These are phyloP conservation scores for Suillus placidus DNA, from an alignment of 768 basidiomycete genomes.

Conservation along the genomic window DNA sequence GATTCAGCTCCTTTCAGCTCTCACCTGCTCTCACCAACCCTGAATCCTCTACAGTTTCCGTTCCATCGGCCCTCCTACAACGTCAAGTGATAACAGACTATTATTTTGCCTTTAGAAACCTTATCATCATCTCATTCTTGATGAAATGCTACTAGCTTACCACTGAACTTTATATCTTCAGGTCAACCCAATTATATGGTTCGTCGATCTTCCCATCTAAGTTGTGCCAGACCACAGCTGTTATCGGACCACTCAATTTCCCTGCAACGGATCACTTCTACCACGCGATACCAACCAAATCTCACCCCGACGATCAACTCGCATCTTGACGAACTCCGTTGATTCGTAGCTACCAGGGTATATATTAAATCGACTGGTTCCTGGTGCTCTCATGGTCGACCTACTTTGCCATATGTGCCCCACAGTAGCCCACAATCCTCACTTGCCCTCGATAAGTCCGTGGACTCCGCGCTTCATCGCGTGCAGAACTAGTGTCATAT, in stretches of 20 bases:
- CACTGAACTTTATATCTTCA: constrained; percentile 4
- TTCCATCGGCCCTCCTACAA: not conserved
- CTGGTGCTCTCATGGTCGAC: not conserved
- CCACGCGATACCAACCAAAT: constrained; percentile 4
- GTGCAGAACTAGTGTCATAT: not conserved
- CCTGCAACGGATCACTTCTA: constrained; percentile 3
- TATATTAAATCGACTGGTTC: not conserved
- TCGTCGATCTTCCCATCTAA: not conserved
- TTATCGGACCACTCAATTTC: not conserved
- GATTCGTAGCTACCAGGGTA: not conserved
- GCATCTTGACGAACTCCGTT: not conserved
- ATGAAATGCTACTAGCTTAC: not conserved
- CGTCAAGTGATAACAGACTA: not conserved
- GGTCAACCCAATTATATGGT: not conserved
- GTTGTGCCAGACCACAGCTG: not conserved
- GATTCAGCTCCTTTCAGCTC: constrained; percentile 3
- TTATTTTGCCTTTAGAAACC: constrained; percentile 8
- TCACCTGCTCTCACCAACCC: not conserved
- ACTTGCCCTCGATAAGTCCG: not conserved
- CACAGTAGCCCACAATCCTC: not conserved
- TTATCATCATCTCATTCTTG: not conserved
- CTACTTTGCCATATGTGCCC: not conserved
- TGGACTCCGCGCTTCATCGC: not conserved
- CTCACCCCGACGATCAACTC: not conserved
- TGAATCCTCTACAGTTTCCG: not conserved